These are phyloP conservation scores for Gautieria morchelliformis DNA, from an alignment of 768 basidiomycete species.

Conservation along the genomic window DNA sequence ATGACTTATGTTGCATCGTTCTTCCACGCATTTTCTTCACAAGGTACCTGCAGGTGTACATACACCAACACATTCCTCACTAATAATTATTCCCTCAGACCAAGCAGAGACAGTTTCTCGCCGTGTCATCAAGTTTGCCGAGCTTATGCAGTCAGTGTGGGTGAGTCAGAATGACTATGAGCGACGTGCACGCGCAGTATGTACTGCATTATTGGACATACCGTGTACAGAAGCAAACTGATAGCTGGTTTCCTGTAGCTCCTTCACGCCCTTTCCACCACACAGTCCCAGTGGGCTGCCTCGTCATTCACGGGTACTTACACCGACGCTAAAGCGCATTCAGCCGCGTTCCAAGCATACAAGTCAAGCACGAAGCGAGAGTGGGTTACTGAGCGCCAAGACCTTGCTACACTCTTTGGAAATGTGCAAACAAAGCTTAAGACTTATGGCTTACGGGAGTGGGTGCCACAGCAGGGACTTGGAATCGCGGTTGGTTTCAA, in stretches of 20 bases:
- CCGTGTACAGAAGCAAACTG: not conserved
- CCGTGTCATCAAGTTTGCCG: slow-evolving; percentile 91
- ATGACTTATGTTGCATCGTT: slow-evolving; percentile 98
- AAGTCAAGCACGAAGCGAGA: slow-evolving; percentile 77
- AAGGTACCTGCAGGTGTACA: slow-evolving; percentile 63
- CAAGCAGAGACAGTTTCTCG: slow-evolving; percentile 92
- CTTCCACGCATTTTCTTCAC: slow-evolving; percentile 96
- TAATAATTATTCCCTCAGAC: slow-evolving; percentile 37
- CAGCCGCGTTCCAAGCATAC: slow-evolving; percentile 63
- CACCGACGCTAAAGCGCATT: slow-evolving; percentile 68
- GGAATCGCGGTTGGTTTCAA: slow-evolving; percentile 38
- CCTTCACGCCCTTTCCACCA: slow-evolving; percentile 54
- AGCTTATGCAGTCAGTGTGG: slow-evolving; percentile 92
- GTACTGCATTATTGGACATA: slow-evolving; percentile 13
- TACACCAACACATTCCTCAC: not conserved
- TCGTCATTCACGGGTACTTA: slow-evolving; percentile 67
- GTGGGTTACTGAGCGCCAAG: slow-evolving; percentile 88
- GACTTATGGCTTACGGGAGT: slow-evolving; percentile 82
- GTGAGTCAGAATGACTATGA: slow-evolving; percentile 86
- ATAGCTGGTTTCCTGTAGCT: slow-evolving; percentile 31
- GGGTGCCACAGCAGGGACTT: slow-evolving; percentile 67
- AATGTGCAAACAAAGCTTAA: slow-evolving; percentile 90
- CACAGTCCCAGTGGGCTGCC: slow-evolving; percentile 61
- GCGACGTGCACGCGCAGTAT: slow-evolving; percentile 63
- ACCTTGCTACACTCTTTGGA: slow-evolving; percentile 76